Base-by-base conservation (phyloP, 257 asterid species). In the Verbena officinalis region DNA sequence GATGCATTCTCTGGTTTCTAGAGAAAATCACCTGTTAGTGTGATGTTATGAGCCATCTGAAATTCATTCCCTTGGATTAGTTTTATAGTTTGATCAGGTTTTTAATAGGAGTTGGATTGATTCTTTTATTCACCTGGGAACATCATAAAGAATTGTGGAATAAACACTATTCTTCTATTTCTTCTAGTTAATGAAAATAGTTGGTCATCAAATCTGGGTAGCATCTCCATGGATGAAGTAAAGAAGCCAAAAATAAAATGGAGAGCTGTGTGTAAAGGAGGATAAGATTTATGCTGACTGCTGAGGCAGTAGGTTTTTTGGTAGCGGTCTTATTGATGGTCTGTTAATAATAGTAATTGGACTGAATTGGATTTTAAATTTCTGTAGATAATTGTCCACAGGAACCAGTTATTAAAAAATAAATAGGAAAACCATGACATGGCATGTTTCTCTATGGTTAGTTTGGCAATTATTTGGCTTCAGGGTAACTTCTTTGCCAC, bases 11-110 rank as follows among this genome's bases (percentile, higher is more conserved):
- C 31, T 61, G 44, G 4, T 6, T 62, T 45, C 16, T 33, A 9
- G n/a, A 15, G 68, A 62, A 46, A 20, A 62, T 17, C 68, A 48
- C 68, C 20, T 16, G 30, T 45, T 62, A 46, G 21, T 23, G 20
- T 62, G 22, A 31, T 9, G 13, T 20, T 20, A 4, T 8, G 3
- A 13, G 4, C 5, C 24, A 48, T 17, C 54, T 48, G 27, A 19
- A 16, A 48, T 19, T 48, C 54, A 48, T 48, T 1, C 13, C 3
- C 55, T 17, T 4, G 9, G 11, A 50, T 50, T 22, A 20, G 15
- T 50, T 50, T 21, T 22, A 11, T 20, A 50, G 16, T 17, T 1
- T 23, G 9, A 14, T 20, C 17, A 11, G 17, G 17, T 22, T 51
- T 51, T 51, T 1, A 4, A 12, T 51, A n/a, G 36, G 57, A 51